Evolutionary conservation across 495 filamentous ascomycete genomes (phyloP).

Genomic region (Lophiotrema nucula): DNA sequence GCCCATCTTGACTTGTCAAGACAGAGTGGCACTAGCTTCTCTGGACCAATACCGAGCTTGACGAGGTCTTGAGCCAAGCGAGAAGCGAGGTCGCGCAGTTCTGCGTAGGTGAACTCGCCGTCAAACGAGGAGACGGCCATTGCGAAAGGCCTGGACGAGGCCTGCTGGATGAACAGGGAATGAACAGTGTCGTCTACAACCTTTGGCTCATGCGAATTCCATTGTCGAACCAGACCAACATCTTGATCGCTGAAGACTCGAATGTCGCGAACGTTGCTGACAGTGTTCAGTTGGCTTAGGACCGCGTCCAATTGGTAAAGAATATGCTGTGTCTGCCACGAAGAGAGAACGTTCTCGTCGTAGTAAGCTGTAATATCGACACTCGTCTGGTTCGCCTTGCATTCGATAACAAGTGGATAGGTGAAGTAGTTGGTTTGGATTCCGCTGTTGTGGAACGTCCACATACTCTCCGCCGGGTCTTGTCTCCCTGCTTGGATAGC

Average conservation of each 20-base stretch:
- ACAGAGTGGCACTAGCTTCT: conserved; percentile 51
- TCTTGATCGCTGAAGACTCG: conserved; percentile 26
- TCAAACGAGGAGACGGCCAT: conserved; percentile 38
- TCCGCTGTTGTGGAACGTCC: conserved; percentile 30
- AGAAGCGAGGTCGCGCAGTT: conserved; percentile 39
- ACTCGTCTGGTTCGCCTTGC: conserved; percentile 5
- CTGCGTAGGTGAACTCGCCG: conserved; percentile 38
- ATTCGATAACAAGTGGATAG: conserved; percentile 31
- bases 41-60: conserved; percentile 40
- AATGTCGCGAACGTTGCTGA: conserved; percentile 23
- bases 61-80: conserved; percentile 41
- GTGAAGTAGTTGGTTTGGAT: conserved; percentile 35
- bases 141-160: conserved; percentile 10
- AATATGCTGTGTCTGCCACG: conserved; percentile 25
- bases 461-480: conserved; percentile 26
- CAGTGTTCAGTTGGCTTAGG: conserved; percentile 18
- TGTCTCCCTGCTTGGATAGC: conserved; percentile 50
- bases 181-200: conserved; percentile 52
- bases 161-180: conserved; percentile 50
- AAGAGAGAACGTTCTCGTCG: conserved; percentile 23
- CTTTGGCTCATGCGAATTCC: conserved; percentile 19
- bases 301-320: conserved; percentile 27
- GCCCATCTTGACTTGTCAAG: conserved; percentile 58
- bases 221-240: conserved; percentile 8
- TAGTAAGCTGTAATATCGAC: conserved; percentile 29